phyloP scores from a whole-genome alignment of 2,329 filamentous ascomycete genomes.

The Beauveria brongniartii region DNA sequence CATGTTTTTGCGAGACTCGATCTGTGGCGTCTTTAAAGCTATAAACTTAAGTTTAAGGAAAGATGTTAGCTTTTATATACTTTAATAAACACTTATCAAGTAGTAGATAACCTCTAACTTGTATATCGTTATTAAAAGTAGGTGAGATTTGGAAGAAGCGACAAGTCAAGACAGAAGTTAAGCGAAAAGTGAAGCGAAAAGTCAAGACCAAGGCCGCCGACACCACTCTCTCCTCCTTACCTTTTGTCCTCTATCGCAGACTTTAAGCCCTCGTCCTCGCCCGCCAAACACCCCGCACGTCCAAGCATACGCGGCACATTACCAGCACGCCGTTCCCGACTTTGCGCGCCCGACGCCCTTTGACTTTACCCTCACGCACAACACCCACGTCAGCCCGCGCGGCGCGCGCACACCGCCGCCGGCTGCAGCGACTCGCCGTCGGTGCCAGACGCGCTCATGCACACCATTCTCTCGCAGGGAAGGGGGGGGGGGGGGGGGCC shows the following conservation, averaged over 20 bases:
- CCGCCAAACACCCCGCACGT: not conserved
- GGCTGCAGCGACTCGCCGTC: conserved; percentile 48
- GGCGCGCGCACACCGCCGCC: conserved; percentile 54
- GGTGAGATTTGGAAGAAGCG: too few species aligned
- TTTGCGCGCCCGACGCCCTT: conserved; percentile 56
- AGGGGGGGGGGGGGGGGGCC: too few species aligned
- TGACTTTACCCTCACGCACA: conserved; percentile 61
- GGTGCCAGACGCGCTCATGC: conserved; percentile 43
- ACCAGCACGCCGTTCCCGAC: conserved; percentile 55
- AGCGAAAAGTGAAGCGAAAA: not conserved
- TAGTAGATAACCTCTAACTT: too few species aligned
- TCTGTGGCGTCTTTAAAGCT: too few species aligned
- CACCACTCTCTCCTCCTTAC: not conserved
- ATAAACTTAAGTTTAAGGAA: too few species aligned
- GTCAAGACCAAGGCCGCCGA: not conserved
- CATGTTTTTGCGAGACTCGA: too few species aligned
- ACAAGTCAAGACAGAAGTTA: not conserved
- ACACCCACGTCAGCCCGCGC: conserved; percentile 55
- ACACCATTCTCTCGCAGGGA: conserved; percentile 42
- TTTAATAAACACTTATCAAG: too few species aligned
- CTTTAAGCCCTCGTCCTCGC: not conserved
- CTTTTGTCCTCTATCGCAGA: not conserved
- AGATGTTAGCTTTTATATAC: too few species aligned
- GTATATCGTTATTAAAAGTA: too few species aligned
- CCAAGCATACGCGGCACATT: conserved; percentile 3